phyloP scores from a whole-genome alignment of 176 grass and related monocot species.

The Carex myosuroides region DNA sequence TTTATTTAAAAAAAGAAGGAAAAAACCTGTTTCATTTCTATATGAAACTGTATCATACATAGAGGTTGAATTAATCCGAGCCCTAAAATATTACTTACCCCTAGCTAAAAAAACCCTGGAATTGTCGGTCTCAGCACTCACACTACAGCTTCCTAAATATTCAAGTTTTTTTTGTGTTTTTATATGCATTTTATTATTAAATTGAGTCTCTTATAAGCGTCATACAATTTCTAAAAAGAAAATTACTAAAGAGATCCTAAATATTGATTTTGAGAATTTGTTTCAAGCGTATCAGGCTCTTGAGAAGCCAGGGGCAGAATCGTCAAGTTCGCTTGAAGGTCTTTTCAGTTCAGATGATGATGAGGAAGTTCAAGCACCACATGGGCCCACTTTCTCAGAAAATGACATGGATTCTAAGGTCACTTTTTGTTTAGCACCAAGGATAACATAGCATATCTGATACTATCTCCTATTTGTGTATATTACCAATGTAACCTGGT shows the following conservation, averaged over 20 bases:
- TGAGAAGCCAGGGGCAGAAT: constrained; percentile 48
- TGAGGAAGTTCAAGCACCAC: constrained; percentile 27
- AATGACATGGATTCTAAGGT: constrained; percentile 44
- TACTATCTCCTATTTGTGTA: not conserved
- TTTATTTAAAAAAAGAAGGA: too few relatives aligned
- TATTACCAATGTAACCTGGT: not conserved
- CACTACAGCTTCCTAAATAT: too few relatives aligned
- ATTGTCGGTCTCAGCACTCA: too few relatives aligned
- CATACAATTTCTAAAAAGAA: not conserved
- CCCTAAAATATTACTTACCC: too few relatives aligned
- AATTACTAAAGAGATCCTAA: not conserved
- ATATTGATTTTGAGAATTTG: constrained; percentile 13
- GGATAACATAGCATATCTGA: not conserved
- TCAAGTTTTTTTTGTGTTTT: not conserved
- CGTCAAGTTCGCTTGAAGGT: constrained; percentile 49
- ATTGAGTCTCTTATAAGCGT: not conserved
- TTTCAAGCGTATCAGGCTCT: constrained; percentile 36
- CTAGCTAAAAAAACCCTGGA: too few relatives aligned
- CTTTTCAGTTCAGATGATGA: constrained; percentile 71
- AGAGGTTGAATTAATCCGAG: too few relatives aligned
- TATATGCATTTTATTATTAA: not conserved
- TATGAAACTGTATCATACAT: too few relatives aligned
- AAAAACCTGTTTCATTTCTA: too few relatives aligned
- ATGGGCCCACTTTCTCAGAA: constrained; percentile 8
- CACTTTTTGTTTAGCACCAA: not conserved